These are phyloP conservation scores for Candida boleticola DNA, from an alignment of 805 yeast genomes.

Conservation along the genomic window DNA sequence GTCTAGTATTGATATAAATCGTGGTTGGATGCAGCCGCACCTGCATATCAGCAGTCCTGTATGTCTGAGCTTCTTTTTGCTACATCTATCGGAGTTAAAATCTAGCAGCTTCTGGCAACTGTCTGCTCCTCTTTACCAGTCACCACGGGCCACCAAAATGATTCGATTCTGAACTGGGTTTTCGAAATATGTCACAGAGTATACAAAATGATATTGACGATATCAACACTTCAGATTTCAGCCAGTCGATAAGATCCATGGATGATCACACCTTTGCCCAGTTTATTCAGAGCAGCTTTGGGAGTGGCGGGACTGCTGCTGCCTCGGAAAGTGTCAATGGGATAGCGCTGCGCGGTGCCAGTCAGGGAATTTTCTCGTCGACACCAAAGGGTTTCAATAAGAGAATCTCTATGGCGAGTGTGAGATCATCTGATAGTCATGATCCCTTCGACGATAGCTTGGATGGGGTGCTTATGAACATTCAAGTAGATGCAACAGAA, in stretches of 20 bases:
- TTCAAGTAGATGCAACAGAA: not conserved
- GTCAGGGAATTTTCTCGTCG: conserved; percentile 4
- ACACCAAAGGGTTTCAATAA: not conserved
- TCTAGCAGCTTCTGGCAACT: too few species aligned
- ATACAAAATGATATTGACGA: not conserved
- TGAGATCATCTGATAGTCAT: conserved; percentile 10
- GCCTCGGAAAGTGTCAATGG: not conserved
- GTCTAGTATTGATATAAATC: too few species aligned
- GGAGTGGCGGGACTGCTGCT: not conserved
- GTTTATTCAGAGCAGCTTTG: not conserved
- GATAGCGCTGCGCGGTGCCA: not conserved
- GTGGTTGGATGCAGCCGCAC: too few species aligned
- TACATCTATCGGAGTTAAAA: too few species aligned
- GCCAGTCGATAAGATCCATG: not conserved
- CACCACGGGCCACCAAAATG: too few species aligned
- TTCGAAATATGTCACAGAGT: too few species aligned
- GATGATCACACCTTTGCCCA: not conserved
- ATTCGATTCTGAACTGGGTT: too few species aligned
- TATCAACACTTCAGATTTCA: not conserved
- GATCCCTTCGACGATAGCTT: conserved; percentile 25
- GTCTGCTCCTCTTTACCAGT: too few species aligned
- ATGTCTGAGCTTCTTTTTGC: too few species aligned
- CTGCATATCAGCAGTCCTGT: too few species aligned
- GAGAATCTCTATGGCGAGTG: not conserved
- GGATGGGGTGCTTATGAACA: conserved; percentile 14